phyloP scores from a whole-genome alignment of 2,329 filamentous ascomycete species.

The Botrytis fabae region DNA sequence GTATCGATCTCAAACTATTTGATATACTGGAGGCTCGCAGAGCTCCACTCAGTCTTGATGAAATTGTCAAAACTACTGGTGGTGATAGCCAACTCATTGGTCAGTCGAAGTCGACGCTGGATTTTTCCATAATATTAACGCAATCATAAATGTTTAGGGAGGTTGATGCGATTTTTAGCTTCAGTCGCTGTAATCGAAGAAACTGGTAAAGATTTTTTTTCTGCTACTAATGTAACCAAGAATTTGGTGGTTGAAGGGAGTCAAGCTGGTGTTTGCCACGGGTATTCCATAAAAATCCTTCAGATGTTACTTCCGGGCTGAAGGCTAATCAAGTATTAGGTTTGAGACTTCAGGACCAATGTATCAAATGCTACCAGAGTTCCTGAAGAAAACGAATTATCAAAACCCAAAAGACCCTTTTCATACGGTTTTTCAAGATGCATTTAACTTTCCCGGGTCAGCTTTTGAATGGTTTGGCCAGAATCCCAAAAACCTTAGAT shows the following conservation, averaged over 20 bases:
- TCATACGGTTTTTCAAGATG: constrained; percentile 8
- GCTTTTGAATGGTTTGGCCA: neutral
- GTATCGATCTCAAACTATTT: neutral
- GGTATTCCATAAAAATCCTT: neutral
- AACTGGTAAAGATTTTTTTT: neutral
- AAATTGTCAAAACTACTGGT: neutral
- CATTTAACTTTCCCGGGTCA: neutral
- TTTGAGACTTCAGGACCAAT: neutral
- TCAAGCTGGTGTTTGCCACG: neutral
- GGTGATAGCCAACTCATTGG: neutral
- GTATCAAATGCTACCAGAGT: neutral
- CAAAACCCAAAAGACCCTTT: neutral
- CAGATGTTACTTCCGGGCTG: no score
- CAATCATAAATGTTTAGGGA: neutral
- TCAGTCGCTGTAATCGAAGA: neutral
- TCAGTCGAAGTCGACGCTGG: neutral
- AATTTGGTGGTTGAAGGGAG: neutral
- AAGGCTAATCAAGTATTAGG: neutral
- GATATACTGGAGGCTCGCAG: neutral
- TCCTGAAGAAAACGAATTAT: constrained; percentile 2
- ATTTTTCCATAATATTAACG: neutral
- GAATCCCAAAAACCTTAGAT: neutral
- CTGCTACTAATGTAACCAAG: neutral
- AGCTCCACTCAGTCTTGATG: neutral
- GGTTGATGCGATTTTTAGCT: neutral